Percentiles rank a stretch among this genome's conserved stretches.
phyloP scores from a whole-genome alignment of 768 basidiomycete species.

The Tylopilus intermedius region DNA sequence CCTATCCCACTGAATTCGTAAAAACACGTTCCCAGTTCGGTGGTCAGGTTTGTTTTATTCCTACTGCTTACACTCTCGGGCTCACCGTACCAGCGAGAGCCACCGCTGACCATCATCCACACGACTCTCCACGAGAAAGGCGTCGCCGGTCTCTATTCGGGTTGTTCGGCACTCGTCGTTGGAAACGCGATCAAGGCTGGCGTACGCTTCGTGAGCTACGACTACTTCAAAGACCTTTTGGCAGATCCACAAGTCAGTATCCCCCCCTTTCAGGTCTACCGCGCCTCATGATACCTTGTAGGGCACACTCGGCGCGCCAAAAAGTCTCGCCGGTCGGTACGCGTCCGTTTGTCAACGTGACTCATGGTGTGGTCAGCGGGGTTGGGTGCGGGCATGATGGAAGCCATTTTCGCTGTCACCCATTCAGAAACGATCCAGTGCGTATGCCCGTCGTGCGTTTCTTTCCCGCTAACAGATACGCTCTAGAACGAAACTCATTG shows the following conservation, averaged over 20 bases:
- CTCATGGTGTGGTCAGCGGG: slow-evolving; percentile 46
- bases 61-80: not conserved
- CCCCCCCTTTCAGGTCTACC: not conserved
- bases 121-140: slow-evolving; percentile 75
- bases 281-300: slow-evolving; percentile 27
- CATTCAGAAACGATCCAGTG: slow-evolving; percentile 99
- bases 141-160: slow-evolving; percentile 84
- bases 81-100: slow-evolving; percentile 44
- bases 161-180: slow-evolving; percentile 81
- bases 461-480: not conserved
- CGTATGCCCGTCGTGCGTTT: slow-evolving; percentile 21
- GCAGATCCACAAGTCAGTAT: slow-evolving; percentile 73
- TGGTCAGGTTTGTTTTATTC: slow-evolving; percentile 49
- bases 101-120: slow-evolving; percentile 68
- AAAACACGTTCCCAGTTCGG: slow-evolving; percentile 94
- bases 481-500: slow-evolving; percentile 92
- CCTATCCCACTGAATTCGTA: slow-evolving; percentile 87
- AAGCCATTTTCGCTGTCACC: slow-evolving; percentile 91
- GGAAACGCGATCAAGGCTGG: slow-evolving; percentile 95
- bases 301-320: slow-evolving; percentile 86
- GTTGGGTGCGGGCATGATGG: slow-evolving; percentile 83
- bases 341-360: not conserved
- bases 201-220: slow-evolving; percentile 92
- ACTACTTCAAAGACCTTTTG: slow-evolving; percentile 79
- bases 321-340: slow-evolving; percentile 70